These are phyloP conservation scores for Elongisporangium anandrum DNA, from an alignment of 352 stramenopile genomes.

Conservation along the genomic window DNA sequence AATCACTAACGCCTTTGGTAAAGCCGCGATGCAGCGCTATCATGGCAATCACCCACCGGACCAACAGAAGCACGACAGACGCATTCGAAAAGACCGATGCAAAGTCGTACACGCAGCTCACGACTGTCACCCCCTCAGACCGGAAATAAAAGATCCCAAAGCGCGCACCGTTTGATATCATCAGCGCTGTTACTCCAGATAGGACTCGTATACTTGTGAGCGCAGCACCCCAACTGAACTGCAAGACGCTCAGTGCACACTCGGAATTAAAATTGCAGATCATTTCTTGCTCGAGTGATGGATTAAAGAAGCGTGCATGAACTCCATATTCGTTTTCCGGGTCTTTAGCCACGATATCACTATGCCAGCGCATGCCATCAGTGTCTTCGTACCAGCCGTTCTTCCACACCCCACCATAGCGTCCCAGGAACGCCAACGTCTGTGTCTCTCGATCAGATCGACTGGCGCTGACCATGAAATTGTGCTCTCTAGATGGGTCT, in stretches of 20 bases:
- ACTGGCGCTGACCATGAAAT: background rate
- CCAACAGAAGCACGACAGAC: background rate
- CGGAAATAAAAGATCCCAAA: constrained; percentile 17
- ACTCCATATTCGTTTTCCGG: background rate
- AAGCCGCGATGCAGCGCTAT: background rate
- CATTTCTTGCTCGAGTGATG: background rate
- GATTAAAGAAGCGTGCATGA: constrained; percentile 16
- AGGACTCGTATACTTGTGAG: background rate
- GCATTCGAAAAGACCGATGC: constrained; percentile 5
- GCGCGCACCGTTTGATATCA: constrained; percentile 1
- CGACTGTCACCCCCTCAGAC: background rate
- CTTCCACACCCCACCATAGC: constrained; percentile 2
- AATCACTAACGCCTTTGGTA: background rate
- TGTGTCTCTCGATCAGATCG: background rate
- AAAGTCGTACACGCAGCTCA: constrained; percentile 1
- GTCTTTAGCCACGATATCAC: background rate
- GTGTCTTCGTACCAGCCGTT: constrained; percentile 10
- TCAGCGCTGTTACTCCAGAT: background rate
- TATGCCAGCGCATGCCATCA: constrained; percentile 1
- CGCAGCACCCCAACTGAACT: background rate
- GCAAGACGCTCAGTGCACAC: background rate
- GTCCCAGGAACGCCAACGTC: background rate
- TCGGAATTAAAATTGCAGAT: background rate
- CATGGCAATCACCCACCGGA: constrained; percentile 4
- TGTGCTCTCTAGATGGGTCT: background rate